Evolutionary conservation across 1,284 basidiomycete species (phyloP), one percentile per base, ranked within the genome.

Genomic region (Cryptococcus amylolentus): DNA sequence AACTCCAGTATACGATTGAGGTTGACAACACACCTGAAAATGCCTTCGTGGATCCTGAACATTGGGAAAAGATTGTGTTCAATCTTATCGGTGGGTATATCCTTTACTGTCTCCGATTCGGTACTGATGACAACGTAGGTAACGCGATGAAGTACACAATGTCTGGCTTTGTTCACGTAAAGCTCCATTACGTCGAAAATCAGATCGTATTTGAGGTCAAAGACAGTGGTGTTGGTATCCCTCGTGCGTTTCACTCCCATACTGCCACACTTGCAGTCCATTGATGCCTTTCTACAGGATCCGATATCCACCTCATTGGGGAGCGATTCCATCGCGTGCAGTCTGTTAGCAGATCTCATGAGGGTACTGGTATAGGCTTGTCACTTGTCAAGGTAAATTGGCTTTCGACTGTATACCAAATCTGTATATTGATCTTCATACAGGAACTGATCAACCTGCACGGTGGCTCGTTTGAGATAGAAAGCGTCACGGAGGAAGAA

Each of bases 61-160:
- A 79, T 35, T 80, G 77, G 75, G 79, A 81, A 54, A 80, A 79
- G 61, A 71, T 79, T 55, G 61, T 77, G 14, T 78, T 73, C 67
- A 77, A 77, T 50, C 61, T 79, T 2, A 64, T 78, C 48, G 71
- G 70, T 60, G 44, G 35, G 65, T 43, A 1, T 3, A 26, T 20
- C n/a, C 12, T 49, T 14, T 10, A n/a, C n/a, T 18, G 23, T 20
- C 12, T n/a, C 23, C n/a, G 41, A 16, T 10, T 18, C 41, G 9
- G 12, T 12, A 5, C 26, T 16, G n/a, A 26, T 13, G 14, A 14
- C 49, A 35, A 43, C 28, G 14, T 26, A 65, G 66, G 70, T 4
- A 80, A 80, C 57, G 76, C 73, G 5, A 58, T 77, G 58, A 74
- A 76, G 61, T 76, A 75, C 52, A 77, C 75, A 0, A 56, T 68